A percentile compares a stretch with the other conserved stretches of the same genome.
These are phyloP conservation scores for Xylaria sp. DNA, from an alignment of 2,329 filamentous ascomycete genomes.

Conservation along the genomic window DNA sequence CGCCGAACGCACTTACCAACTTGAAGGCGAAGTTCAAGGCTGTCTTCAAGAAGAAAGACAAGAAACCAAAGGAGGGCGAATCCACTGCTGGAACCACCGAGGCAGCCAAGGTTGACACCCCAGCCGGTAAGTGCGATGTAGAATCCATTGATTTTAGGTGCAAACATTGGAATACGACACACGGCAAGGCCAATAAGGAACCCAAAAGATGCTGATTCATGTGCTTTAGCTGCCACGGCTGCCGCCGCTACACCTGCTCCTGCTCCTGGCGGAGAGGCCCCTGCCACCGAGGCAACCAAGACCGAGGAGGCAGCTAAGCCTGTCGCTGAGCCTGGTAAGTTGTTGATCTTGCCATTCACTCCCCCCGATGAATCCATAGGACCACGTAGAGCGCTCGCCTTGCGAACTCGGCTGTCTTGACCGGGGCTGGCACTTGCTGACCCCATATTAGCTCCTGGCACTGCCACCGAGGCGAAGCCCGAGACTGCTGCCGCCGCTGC, in stretches of 20 bases:
- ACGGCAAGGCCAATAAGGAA: conserved; percentile 3
- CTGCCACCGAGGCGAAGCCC: conserved; percentile 25
- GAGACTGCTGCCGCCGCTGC: conserved; percentile 41
- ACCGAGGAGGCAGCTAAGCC: conserved; percentile 43
- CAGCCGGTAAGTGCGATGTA: conserved; percentile 27
- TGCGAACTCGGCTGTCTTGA: not conserved
- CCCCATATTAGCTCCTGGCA: conserved; percentile 29
- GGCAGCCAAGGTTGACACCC: conserved; percentile 41
- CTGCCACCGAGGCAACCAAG: conserved; percentile 45
- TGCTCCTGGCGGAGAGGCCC: conserved; percentile 17
- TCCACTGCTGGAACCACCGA: conserved; percentile 39
- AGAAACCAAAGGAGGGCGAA: conserved; percentile 39
- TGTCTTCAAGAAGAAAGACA: conserved; percentile 44
- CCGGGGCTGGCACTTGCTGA: conserved; percentile 32
- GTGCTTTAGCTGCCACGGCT: conserved; percentile 20
- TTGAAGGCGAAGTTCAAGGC: conserved; percentile 66
- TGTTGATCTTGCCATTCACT: conserved; percentile 17
- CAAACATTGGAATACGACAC: not conserved
- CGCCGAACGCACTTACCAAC: conserved; percentile 62
- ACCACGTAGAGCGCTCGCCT: conserved; percentile 1
- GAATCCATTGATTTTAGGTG: conserved; percentile 3
- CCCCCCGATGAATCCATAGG: conserved; percentile 11
- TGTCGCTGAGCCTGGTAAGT: conserved; percentile 46
- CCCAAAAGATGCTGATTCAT: conserved; percentile 21
- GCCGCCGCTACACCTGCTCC: conserved; percentile 2